A percentile compares a stretch with the other conserved stretches of the same genome.
Evolutionary conservation across 805 yeast genomes (phyloP).

Genomic region (Candida morakotiae): DNA sequence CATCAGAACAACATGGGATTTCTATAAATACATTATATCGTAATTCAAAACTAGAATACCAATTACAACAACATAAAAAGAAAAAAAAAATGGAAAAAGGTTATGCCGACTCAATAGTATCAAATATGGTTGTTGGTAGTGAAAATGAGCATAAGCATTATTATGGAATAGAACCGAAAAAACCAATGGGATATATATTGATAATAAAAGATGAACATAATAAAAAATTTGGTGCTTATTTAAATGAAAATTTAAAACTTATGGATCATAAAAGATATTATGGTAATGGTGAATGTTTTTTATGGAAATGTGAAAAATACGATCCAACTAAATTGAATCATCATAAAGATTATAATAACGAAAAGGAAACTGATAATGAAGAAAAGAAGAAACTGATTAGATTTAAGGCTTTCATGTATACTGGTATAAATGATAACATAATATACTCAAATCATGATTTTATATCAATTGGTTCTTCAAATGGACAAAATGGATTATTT

Average conservation of each 20-base stretch:
- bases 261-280: constrained; percentile 71
- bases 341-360: constrained; percentile 1
- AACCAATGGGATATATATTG: constrained; percentile 67
- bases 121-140: constrained; percentile 25
- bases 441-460: constrained; percentile 76
- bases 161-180: constrained; percentile 14
- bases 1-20: constrained; percentile 91
- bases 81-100: constrained; percentile 22
- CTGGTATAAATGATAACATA: constrained; percentile 83
- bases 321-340: constrained; percentile 15
- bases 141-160: constrained; percentile 9
- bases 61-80: constrained; percentile 18
- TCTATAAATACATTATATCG: constrained; percentile 76
- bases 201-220: constrained; percentile 63
- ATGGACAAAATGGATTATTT: constrained; percentile 91
- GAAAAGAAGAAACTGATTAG: constrained; percentile 17
- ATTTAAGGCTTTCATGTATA: constrained; percentile 79
- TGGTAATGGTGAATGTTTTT: constrained; percentile 94
- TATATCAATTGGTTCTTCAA: constrained; percentile 86
- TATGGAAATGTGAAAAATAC: constrained; percentile 69
- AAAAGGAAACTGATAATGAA: not conserved
- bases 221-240: constrained; percentile 71
- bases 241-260: constrained; percentile 69
- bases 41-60: constrained; percentile 43
- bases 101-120: constrained; percentile 32